Evolutionary conservation across 768 basidiomycete genomes (phyloP).

Genomic region (Mycena rebaudengoi): DNA sequence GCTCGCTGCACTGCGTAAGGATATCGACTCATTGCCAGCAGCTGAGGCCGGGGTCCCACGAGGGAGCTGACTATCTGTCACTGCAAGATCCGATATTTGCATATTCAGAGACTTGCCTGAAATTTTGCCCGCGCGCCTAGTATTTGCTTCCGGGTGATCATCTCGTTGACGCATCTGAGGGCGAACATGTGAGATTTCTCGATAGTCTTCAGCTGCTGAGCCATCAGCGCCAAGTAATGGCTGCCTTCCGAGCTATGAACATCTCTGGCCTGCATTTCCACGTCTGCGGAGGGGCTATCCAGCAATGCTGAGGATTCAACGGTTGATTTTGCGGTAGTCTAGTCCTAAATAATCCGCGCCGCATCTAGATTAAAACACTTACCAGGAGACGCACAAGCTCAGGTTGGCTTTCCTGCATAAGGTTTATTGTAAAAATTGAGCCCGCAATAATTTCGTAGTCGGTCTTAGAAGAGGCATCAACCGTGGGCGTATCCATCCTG

Average conservation of each 20-base stretch:
- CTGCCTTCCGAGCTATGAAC: too few species aligned
- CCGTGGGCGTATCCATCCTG: background rate
- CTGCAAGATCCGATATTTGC: background rate
- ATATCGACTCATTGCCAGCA: too few species aligned
- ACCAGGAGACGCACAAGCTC: conserved; percentile 6
- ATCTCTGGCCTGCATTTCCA: too few species aligned
- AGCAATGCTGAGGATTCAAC: too few species aligned
- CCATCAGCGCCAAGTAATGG: background rate
- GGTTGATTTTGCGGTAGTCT: too few species aligned
- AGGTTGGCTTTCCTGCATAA: background rate
- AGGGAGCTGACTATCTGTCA: too few species aligned
- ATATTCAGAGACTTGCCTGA: background rate
- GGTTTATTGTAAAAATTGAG: background rate
- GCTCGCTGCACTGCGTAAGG: too few species aligned
- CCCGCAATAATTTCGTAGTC: conserved; percentile 4
- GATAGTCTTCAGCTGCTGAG: background rate
- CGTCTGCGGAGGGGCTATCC: too few species aligned
- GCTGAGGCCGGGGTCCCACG: too few species aligned
- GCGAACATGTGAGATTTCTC: conserved; percentile 1
- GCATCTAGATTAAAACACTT: too few species aligned
- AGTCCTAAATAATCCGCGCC: too few species aligned
- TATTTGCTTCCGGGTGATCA: background rate
- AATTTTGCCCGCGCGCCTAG: background rate
- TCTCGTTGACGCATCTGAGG: background rate
- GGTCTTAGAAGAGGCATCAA: background rate